Evolutionary conservation across 345 rosid genomes (phyloP).

Genomic region (Aquilaria malaccensis): DNA sequence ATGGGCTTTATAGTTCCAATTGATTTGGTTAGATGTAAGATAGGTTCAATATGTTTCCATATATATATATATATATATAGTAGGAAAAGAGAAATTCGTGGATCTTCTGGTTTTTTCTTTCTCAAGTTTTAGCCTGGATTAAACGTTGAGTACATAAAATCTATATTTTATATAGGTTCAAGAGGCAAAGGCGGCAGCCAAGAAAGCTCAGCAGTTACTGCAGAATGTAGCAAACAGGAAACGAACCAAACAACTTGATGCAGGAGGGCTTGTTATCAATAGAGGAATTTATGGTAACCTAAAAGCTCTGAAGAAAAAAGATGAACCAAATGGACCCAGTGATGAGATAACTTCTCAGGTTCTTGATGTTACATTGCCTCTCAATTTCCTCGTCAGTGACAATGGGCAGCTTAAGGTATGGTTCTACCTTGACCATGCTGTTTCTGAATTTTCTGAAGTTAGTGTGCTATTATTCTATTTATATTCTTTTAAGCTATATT

Average conservation of each 20-base stretch:
- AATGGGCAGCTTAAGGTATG: conserved; percentile 75
- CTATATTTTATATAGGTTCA: conserved; percentile 38
- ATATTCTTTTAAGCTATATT: too few relatives aligned
- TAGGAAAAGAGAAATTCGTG: too few relatives aligned
- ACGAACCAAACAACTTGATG: conserved; percentile 60
- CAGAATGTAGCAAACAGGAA: conserved; percentile 78
- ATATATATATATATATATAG: too few relatives aligned
- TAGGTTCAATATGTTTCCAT: too few relatives aligned
- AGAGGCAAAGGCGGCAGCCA: conserved; percentile 67
- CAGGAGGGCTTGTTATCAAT: conserved; percentile 64
- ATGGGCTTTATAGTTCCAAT: too few relatives aligned
- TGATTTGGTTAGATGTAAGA: too few relatives aligned
- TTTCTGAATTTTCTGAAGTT: background rate
- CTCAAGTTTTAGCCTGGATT: background rate
- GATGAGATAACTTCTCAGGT: conserved; percentile 43
- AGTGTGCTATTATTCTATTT: too few relatives aligned
- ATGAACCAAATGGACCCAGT: conserved; percentile 24
- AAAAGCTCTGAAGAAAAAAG: conserved; percentile 46
- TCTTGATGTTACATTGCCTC: conserved; percentile 76
- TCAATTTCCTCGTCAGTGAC: conserved; percentile 83
- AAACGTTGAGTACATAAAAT: too few relatives aligned
- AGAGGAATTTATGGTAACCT: conserved; percentile 67
- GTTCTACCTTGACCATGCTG: conserved; percentile 1
- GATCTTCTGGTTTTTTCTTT: background rate
- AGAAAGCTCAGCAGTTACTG: conserved; percentile 74